These are phyloP conservation scores for Trichosporon sp. DNA, from an alignment of 1,284 basidiomycete genomes.

Conservation along the genomic window DNA sequence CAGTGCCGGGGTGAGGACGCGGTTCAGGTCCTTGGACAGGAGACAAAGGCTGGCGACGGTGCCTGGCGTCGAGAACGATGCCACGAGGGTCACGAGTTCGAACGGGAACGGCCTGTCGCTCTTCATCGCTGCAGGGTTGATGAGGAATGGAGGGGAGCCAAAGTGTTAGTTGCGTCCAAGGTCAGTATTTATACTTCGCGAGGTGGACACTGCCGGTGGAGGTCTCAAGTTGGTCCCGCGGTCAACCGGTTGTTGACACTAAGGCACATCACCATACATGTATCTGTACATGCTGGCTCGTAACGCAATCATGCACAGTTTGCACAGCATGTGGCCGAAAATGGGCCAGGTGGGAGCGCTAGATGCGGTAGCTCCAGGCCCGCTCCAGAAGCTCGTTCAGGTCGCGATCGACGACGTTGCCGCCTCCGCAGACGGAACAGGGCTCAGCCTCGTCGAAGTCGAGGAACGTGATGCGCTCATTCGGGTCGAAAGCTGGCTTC, in stretches of 20 bases:
- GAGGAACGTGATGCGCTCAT: not conserved
- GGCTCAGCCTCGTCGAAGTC: not conserved
- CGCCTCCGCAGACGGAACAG: not conserved
- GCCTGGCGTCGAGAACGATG: not conserved
- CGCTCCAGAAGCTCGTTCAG: not conserved
- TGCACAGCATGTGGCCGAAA: not conserved
- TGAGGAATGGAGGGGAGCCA: not conserved
- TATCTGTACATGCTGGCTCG: no score
- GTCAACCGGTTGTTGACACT: not conserved
- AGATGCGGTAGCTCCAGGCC: not conserved
- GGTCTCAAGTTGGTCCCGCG: not conserved
- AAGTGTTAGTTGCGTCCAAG: not conserved
- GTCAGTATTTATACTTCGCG: not conserved
- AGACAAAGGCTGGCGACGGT: not conserved
- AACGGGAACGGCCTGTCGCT: not conserved
- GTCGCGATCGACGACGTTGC: not conserved
- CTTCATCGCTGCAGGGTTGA: not conserved
- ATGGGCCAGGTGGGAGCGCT: not conserved
- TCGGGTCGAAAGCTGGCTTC: not conserved
- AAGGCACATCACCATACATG: not conserved
- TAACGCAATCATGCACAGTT: no score
- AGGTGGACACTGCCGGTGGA: not conserved
- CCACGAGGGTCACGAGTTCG: not conserved
- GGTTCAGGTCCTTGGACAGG: not conserved
- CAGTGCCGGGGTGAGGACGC: not conserved